Percentiles rank a stretch among this genome's conserved stretches.
phyloP scores from a whole-genome alignment of 305 asterid species.

The Fraxinus angustifolia region DNA sequence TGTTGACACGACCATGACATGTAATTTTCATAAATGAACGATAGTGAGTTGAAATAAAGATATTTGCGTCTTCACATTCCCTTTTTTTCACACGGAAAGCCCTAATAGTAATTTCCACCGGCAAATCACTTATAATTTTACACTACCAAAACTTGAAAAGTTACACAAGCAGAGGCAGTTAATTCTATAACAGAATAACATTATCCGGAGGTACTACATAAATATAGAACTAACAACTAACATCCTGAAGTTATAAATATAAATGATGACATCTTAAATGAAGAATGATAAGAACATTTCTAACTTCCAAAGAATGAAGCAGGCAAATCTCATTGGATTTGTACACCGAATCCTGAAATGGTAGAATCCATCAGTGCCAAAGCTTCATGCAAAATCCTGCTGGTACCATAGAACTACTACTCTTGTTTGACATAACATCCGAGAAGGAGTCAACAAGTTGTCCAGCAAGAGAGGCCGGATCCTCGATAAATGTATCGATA shows the following conservation, averaged over 20 bases:
- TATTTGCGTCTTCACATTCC: not conserved
- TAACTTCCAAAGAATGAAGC: slow-evolving; percentile 28
- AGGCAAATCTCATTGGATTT: slow-evolving; percentile 15
- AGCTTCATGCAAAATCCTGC: slow-evolving; percentile 68
- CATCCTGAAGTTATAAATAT: slow-evolving; percentile 12
- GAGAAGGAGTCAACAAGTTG: slow-evolving; percentile 67
- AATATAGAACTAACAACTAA: not conserved
- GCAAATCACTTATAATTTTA: not conserved
- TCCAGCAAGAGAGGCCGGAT: slow-evolving; percentile 66
- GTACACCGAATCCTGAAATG: slow-evolving; percentile 1
- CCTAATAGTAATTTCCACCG: not conserved
- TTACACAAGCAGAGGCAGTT: not conserved
- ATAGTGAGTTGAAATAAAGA: not conserved
- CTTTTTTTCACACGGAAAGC: not conserved
- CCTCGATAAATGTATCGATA: slow-evolving; percentile 63
- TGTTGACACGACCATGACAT: not conserved
- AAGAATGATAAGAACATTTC: slow-evolving; percentile 12
- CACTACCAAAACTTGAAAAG: not conserved
- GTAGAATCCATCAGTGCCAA: slow-evolving; percentile 55
- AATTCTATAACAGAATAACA: slow-evolving; percentile 18
- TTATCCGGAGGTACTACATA: not conserved
- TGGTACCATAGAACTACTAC: slow-evolving; percentile 27
- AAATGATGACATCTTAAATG: slow-evolving; percentile 10
- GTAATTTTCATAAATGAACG: not conserved
- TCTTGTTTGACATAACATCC: slow-evolving; percentile 47